Percentiles rank a stretch among this genome's conserved stretches.
These are phyloP conservation scores for Xylariaceae sp. DNA, from an alignment of 2,329 filamentous ascomycete species.

Conservation along the genomic window DNA sequence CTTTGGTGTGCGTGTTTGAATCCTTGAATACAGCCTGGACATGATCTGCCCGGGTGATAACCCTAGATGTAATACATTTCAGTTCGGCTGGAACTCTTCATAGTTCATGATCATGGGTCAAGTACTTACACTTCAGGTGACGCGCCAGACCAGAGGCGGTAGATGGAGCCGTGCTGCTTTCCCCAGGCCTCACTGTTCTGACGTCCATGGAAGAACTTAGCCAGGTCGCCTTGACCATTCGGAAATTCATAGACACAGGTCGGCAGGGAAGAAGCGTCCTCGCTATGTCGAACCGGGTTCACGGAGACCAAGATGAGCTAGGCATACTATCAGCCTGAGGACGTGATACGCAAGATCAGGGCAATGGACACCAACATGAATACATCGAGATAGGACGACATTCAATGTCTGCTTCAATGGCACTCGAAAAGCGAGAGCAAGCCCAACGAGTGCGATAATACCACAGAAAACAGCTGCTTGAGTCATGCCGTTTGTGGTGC, in stretches of 20 bases:
- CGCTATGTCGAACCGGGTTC: background rate
- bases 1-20: constrained; percentile 52
- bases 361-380: background rate
- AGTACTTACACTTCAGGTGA: constrained; percentile 49
- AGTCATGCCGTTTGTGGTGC: background rate
- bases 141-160: constrained; percentile 48
- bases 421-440: background rate
- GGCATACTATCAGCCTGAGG: background rate
- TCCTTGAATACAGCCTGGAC: constrained; percentile 49
- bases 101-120: too few species aligned
- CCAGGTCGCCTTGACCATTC: constrained; percentile 48
- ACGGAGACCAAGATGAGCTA: background rate
- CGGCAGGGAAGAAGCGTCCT: constrained; percentile 2
- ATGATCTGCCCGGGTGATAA: too few species aligned
- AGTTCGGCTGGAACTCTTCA: too few species aligned
- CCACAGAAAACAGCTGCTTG: background rate
- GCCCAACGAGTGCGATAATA: background rate
- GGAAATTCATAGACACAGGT: constrained; percentile 40
- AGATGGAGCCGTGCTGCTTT: constrained; percentile 43
- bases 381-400: background rate
- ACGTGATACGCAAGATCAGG: background rate
- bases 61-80: too few species aligned
- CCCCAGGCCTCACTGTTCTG: constrained; percentile 45
- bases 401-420: background rate
- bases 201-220: constrained; percentile 49